A percentile compares a stretch with the other conserved stretches of the same genome.
Evolutionary conservation across 768 basidiomycete genomes (phyloP).

Genomic region (Collybia sordida): DNA sequence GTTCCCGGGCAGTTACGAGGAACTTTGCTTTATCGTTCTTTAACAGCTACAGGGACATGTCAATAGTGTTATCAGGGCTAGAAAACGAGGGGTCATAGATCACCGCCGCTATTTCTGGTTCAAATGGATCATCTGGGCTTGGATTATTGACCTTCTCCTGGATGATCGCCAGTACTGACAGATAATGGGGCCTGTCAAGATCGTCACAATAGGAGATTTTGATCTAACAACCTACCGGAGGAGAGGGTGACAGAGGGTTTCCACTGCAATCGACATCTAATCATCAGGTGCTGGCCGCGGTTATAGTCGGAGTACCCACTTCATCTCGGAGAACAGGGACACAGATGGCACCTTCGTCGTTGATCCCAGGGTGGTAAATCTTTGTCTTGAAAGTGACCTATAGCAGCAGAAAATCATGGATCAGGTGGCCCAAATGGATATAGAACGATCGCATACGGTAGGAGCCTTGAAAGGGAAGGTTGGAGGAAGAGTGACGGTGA

Average conservation of each 20-base stretch:
- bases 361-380: constrained; percentile 90
- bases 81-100: constrained; percentile 20
- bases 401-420: constrained; percentile 5
- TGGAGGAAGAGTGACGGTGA: constrained; percentile 69
- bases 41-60: constrained; percentile 47
- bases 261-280: constrained; percentile 52
- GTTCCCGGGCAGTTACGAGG: constrained; percentile 74
- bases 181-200: neutral
- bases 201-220: too few species aligned
- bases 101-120: constrained; percentile 84
- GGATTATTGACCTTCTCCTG: constrained; percentile 89
- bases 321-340: constrained; percentile 83
- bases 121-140: constrained; percentile 85
- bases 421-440: constrained; percentile 7
- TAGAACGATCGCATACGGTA: constrained; percentile 40
- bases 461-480: constrained; percentile 90
- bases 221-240: constrained; percentile 45
- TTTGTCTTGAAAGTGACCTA: constrained; percentile 84
- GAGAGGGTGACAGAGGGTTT: constrained; percentile 78
- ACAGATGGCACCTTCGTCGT: constrained; percentile 86
- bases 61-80: neutral
- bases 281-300: constrained; percentile 2
- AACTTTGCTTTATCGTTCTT: constrained; percentile 81
- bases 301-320: constrained; percentile 38
- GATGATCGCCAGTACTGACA: constrained; percentile 67